Conservation (phyloP, 495 filamentous ascomycete species). For the Penicillium desertorum region DNA sequence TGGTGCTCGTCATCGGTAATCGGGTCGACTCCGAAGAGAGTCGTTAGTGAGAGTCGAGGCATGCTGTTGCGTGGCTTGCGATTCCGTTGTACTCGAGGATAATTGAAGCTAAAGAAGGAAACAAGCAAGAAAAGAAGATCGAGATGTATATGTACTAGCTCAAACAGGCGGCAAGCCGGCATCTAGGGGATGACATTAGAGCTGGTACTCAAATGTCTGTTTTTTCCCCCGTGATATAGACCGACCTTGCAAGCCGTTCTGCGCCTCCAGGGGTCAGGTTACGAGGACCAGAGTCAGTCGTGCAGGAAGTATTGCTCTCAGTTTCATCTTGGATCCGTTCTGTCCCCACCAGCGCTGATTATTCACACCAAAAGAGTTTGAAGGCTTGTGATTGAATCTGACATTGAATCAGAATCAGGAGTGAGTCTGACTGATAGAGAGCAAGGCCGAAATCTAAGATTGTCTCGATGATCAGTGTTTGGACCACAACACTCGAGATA, state of each 20-base stretch:
- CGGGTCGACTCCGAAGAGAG: slow-evolving; percentile 32
- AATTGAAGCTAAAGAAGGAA: neutral
- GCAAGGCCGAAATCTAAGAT: neutral
- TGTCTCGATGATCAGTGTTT: neutral
- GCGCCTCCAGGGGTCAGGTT: neutral
- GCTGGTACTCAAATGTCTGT: neutral
- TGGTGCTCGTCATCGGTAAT: slow-evolving; percentile 59
- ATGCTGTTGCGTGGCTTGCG: slow-evolving; percentile 12
- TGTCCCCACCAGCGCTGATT: neutral
- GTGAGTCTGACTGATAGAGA: neutral
- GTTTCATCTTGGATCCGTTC: neutral
- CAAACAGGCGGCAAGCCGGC: neutral
- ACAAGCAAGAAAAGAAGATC: neutral
- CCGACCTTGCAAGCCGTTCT: neutral
- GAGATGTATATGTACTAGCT: neutral
- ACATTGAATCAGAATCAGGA: neutral
- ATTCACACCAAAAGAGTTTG: neutral
- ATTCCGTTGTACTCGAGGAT: too few relatives aligned
- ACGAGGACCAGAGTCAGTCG: neutral
- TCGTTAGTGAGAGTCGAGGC: slow-evolving; percentile 20
- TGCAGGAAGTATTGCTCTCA: neutral
- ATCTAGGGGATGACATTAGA: neutral
- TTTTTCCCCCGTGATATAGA: neutral
- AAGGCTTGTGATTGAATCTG: neutral
- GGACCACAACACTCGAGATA: neutral